Base-by-base conservation (phyloP, 805 yeast species). In the Yarrowia yakushimensis region DNA sequence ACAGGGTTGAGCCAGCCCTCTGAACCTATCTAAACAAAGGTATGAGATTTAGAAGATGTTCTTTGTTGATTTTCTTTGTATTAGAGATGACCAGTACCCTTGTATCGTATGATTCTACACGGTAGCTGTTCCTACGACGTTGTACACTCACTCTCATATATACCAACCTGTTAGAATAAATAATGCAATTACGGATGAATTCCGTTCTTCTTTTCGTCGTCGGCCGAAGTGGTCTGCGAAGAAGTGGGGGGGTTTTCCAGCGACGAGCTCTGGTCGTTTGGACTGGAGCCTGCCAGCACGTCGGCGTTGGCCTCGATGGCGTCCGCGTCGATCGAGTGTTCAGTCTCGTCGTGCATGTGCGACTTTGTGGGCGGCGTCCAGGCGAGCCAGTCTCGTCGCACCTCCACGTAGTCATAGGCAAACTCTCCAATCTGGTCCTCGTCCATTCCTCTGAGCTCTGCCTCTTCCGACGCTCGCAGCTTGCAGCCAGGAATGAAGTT, bases 361-460 rank as follows among this genome's bases (percentile, higher is more conserved):
- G 48, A 28, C 46, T 39, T 55, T 25, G 65, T 34, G 2, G 78
- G 77, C 2, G 76, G 72, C n/a, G 71, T 66, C 80, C 80, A 77
- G 25, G 79, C 76, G 36, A 74, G 69, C 66, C 72, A 93, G 76
- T 92, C 97, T 73, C 98, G 83, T 75, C 98, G 84, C 13, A 93
- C 96, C 78, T 93, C 99, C 63, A 93, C 97, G 72, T 91, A 93
- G 75, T 93, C 98, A 74, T 93, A 93, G n/a, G 98, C 98, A 76
- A 92, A 93, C 76, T 93, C 99, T 59, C 98, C 99, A 68, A 93
- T 89, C 77, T 93, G 97, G 76, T 90, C 96, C 74, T 92, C 97
- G 74, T 93, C 99, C 77, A 92, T 82, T 63, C 99, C 99, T 31
- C 79, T 78, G 66, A 86, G 89, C 74, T 93, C 99, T 22, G 87